phyloP scores from a whole-genome alignment of 305 asterid genomes.

The Coffea humblotiana region DNA sequence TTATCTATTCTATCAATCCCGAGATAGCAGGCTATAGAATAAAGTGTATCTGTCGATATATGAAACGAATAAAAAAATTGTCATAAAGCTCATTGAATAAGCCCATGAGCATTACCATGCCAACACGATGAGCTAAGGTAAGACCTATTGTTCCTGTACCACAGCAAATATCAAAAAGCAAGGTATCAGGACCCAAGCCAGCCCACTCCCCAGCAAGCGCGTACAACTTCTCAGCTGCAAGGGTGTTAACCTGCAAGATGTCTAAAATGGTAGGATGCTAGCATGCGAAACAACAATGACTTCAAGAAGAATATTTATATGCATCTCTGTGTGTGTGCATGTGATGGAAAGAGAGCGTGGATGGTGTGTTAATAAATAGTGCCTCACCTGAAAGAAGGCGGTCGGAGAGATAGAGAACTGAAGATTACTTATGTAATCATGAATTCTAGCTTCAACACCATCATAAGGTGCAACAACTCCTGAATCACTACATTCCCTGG shows the following conservation, averaged over 20 bases:
- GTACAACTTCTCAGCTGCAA: constrained; percentile 92
- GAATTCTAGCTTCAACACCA: constrained; percentile 73
- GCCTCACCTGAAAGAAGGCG: constrained; percentile 89
- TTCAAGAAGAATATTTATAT: constrained; percentile 9
- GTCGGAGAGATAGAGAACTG: constrained; percentile 87
- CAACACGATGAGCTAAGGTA: constrained; percentile 88
- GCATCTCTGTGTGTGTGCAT: too few relatives aligned
- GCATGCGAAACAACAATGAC: neutral
- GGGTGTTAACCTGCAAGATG: constrained; percentile 79
- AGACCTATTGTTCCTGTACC: constrained; percentile 98
- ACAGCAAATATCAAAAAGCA: constrained; percentile 92
- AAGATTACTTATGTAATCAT: constrained; percentile 76
- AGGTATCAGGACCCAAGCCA: constrained; percentile 76
- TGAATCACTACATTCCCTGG: constrained; percentile 40
- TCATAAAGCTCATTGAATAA: constrained; percentile 26
- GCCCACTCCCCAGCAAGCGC: constrained; percentile 99
- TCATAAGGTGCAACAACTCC: constrained; percentile 45
- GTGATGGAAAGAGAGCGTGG: neutral
- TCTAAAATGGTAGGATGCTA: constrained; percentile 5
- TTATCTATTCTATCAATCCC: neutral
- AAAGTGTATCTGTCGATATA: neutral
- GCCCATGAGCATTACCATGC: constrained; percentile 78
- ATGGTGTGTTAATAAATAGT: constrained; percentile 1
- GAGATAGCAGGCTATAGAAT: neutral
- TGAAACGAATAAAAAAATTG: neutral